Percentiles rank a stretch among this genome's conserved stretches.
These are phyloP conservation scores for Phytopythium litorale DNA, from an alignment of 352 stramenopile species.

Conservation along the genomic window DNA sequence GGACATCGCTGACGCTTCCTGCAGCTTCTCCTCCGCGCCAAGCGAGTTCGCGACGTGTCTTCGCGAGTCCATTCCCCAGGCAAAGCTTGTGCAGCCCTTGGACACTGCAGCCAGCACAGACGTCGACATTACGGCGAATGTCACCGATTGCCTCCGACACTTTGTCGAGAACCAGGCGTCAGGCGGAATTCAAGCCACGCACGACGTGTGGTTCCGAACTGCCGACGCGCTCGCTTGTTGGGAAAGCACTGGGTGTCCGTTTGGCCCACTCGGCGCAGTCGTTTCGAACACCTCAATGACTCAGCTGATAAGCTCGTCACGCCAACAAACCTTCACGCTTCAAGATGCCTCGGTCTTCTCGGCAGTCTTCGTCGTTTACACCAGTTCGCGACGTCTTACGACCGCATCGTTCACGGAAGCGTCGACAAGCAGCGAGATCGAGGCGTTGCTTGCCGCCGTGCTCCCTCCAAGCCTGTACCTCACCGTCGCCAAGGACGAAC, in stretches of 20 bases:
- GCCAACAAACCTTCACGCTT: conserved; percentile 8
- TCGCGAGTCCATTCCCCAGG: background rate
- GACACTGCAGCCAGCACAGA: background rate
- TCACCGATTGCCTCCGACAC: background rate
- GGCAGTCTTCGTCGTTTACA: conserved; percentile 15
- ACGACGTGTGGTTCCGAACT: conserved; percentile 18
- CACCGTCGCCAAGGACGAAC: background rate
- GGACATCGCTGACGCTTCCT: conserved; percentile 6
- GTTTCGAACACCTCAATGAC: conserved; percentile 15
- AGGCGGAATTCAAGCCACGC: background rate
- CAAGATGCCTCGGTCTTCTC: conserved; percentile 3
- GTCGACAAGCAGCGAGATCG: background rate
- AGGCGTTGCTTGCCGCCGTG: background rate
- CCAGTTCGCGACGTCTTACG: conserved; percentile 8
- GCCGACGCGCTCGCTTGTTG: conserved; percentile 18
- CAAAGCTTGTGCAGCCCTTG: background rate
- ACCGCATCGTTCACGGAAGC: background rate
- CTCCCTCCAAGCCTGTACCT: background rate
- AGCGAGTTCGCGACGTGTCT: conserved; percentile 6
- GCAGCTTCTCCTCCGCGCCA: conserved; percentile 5
- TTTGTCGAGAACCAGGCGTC: background rate
- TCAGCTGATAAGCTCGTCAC: conserved; percentile 3
- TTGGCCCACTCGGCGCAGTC: conserved; percentile 12
- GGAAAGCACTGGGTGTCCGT: conserved; percentile 14
- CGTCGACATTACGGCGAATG: background rate